Evolutionary conservation across 148 eudicot genomes (phyloP).

Genomic region (Pharnaceum exiguum): DNA sequence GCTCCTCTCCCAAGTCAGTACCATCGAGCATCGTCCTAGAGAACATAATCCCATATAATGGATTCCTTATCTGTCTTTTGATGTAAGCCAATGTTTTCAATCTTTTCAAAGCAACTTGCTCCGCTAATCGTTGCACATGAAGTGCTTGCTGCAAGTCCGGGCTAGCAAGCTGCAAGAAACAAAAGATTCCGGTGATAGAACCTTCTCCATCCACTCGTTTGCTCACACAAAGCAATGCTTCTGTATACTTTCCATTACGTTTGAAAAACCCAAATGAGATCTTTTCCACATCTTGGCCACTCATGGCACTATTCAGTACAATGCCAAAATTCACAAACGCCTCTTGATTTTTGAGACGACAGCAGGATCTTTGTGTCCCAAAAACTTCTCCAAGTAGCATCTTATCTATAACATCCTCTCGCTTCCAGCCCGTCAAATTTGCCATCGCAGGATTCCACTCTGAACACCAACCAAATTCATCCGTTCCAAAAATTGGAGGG

Average conservation of each 20-base stretch:
- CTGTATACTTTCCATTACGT: slow-evolving; percentile 59
- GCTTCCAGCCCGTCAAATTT: slow-evolving; percentile 54
- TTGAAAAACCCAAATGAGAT: slow-evolving; percentile 71
- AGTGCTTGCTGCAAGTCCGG: slow-evolving; percentile 86
- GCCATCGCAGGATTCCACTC: slow-evolving; percentile 96
- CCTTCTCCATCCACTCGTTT: slow-evolving; percentile 69
- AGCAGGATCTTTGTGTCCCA: slow-evolving; percentile 54
- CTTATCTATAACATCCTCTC: slow-evolving; percentile 62
- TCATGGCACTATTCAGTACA: slow-evolving; percentile 61
- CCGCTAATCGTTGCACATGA: slow-evolving; percentile 73
- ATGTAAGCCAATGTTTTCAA: slow-evolving; percentile 58
- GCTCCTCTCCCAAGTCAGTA: slow-evolving; percentile 59
- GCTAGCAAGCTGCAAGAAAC: slow-evolving; percentile 94
- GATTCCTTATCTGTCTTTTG: slow-evolving; percentile 69
- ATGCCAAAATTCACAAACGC: slow-evolving; percentile 68
- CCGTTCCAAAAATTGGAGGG: slow-evolving; percentile 86
- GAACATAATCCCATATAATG: slow-evolving; percentile 77
- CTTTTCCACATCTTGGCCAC: slow-evolving; percentile 64
- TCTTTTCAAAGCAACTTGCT: slow-evolving; percentile 75
- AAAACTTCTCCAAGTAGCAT: slow-evolving; percentile 92
- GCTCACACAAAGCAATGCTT: slow-evolving; percentile 70
- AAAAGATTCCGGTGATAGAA: slow-evolving; percentile 64
- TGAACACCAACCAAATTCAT: slow-evolving; percentile 90
- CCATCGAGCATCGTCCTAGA: slow-evolving; percentile 67
- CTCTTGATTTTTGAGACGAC: slow-evolving; percentile 79